These are phyloP conservation scores for Diddensiella caesifluorescens DNA, from an alignment of 805 yeast genomes.

Conservation along the genomic window DNA sequence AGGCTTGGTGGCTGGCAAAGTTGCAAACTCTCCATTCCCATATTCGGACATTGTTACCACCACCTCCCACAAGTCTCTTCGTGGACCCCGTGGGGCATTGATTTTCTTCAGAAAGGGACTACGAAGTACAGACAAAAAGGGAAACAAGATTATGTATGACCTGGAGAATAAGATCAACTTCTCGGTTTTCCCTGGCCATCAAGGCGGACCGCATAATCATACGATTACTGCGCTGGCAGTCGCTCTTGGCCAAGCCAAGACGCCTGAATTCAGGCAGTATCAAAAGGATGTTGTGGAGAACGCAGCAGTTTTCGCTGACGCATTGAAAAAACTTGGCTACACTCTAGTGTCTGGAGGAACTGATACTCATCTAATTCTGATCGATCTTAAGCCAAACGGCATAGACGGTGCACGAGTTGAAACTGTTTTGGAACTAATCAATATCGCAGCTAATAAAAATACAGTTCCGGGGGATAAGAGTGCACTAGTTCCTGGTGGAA, in stretches of 20 bases:
- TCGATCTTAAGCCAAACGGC: slow-evolving; percentile 69
- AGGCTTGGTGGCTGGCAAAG: slow-evolving; percentile 93
- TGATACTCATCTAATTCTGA: slow-evolving; percentile 86
- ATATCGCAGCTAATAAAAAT: slow-evolving; percentile 94
- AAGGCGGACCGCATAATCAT: slow-evolving; percentile 99
- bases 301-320: slow-evolving; percentile 70
- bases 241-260: slow-evolving; percentile 88
- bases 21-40: slow-evolving; percentile 87
- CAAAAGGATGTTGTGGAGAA: slow-evolving; percentile 79
- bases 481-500: slow-evolving; percentile 92
- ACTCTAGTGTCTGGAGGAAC: slow-evolving; percentile 88
- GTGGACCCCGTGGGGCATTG: slow-evolving; percentile 99
- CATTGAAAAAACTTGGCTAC: slow-evolving; percentile 60
- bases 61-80: slow-evolving; percentile 93
- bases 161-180: slow-evolving; percentile 89
- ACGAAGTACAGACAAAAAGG: slow-evolving; percentile 72
- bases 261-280: slow-evolving; percentile 93
- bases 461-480: slow-evolving; percentile 95
- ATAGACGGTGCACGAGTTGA: slow-evolving; percentile 97
- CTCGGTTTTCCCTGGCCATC: slow-evolving; percentile 99
- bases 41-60: slow-evolving; percentile 95
- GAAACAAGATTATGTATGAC: slow-evolving; percentile 80
- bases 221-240: slow-evolving; percentile 96
- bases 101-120: slow-evolving; percentile 95
- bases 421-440: slow-evolving; percentile 78